Evolutionary conservation across 2,329 filamentous ascomycete species (phyloP).

Genomic region (Ceratocystis eucalypticola): DNA sequence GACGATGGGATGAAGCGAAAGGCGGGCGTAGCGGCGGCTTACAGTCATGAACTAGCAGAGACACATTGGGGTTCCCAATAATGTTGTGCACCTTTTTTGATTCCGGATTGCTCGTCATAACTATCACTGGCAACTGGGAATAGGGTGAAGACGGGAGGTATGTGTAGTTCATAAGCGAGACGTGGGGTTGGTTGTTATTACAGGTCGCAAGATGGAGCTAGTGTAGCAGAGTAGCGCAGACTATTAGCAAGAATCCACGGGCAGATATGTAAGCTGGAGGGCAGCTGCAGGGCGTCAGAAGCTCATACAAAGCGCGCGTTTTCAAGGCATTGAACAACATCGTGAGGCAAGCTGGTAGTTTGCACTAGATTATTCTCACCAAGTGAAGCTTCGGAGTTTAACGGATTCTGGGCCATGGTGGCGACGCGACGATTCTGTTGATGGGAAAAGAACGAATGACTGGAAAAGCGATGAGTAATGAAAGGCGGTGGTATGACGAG

Average conservation of each 20-base stretch:
- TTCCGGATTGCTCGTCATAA: slow-evolving; percentile 79
- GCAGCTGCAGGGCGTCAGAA: background rate
- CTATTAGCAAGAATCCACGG: slow-evolving; percentile 1
- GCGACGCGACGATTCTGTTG: no score
- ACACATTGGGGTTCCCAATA: slow-evolving; percentile 70
- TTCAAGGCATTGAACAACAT: slow-evolving; percentile 81
- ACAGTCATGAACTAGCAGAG: slow-evolving; percentile 91
- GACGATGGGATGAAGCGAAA: background rate
- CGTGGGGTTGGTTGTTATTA: slow-evolving; percentile 68
- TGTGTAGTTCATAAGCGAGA: slow-evolving; percentile 98
- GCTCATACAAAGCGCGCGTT: slow-evolving; percentile 79
- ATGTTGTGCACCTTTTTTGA: slow-evolving; percentile 75
- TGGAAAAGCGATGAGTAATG: no score
- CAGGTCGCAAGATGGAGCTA: slow-evolving; percentile 94
- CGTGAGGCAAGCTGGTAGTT: slow-evolving; percentile 57
- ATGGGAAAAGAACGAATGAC: no score
- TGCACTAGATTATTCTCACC: slow-evolving; percentile 50
- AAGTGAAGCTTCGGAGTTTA: slow-evolving; percentile 63
- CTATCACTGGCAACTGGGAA: slow-evolving; percentile 62
- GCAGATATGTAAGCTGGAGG: background rate
- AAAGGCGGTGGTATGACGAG: no score
- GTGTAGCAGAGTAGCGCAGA: slow-evolving; percentile 14
- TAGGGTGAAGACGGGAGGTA: slow-evolving; percentile 72
- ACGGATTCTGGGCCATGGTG: slow-evolving; percentile 46
- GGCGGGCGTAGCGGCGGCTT: slow-evolving; percentile 20